phyloP scores from a whole-genome alignment of 129 eudicot species.

The Deinandra increscens region DNA sequence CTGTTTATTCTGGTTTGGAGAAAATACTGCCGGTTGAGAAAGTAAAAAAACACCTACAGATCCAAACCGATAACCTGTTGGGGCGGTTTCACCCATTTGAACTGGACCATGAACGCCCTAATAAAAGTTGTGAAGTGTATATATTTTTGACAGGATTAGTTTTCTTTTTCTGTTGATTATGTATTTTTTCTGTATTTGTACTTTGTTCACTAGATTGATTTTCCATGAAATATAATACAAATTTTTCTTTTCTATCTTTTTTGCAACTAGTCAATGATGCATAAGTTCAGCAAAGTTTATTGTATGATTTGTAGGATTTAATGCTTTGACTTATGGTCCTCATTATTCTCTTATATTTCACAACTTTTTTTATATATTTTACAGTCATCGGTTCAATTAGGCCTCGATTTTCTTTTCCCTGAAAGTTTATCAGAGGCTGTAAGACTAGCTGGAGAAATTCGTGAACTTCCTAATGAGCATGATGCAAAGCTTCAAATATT shows the following conservation, averaged over 20 bases:
- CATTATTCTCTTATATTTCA: not conserved
- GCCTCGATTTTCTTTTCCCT: conserved; percentile 93
- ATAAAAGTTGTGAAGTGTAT: not conserved
- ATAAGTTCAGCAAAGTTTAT: not conserved
- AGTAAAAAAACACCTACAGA: not conserved
- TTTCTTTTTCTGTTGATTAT: not conserved
- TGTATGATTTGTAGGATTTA: not conserved
- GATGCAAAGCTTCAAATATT: conserved; percentile 83
- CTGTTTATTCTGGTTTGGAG: not conserved
- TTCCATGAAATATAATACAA: conserved; percentile 6
- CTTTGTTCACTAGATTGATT: not conserved
- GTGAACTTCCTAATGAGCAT: conserved; percentile 92
- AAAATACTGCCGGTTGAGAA: not conserved
- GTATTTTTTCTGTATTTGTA: not conserved
- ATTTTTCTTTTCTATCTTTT: not conserved
- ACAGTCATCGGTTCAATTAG: conserved; percentile 92
- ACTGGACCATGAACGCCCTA: not conserved
- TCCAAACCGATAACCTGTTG: not conserved
- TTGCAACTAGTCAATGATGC: not conserved
- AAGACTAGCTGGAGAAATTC: conserved; percentile 80
- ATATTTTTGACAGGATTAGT: not conserved
- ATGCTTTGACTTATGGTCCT: conserved; percentile 1
- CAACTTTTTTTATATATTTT: conserved; percentile 10
- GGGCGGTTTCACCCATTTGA: no score
- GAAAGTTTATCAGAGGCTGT: conserved; percentile 79